Evolutionary conservation across 352 stramenopile genomes (phyloP).

Genomic region (Phytophthora lateralis): DNA sequence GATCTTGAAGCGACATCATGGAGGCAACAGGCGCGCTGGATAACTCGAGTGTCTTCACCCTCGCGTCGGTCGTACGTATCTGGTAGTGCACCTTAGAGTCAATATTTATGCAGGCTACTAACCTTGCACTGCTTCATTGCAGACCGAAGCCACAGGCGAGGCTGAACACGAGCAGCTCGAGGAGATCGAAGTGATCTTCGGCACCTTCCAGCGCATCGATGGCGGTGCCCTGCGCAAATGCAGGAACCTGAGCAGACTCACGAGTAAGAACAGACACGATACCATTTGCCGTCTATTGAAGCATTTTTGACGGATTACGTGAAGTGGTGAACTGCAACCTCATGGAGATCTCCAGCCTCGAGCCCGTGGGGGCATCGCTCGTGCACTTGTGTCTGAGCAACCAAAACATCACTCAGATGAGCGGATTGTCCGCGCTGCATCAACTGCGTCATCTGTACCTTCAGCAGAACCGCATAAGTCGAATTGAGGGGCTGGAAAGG

Average conservation of each 20-base stretch:
- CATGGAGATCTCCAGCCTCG: conserved; percentile 49
- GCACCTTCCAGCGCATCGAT: conserved; percentile 53
- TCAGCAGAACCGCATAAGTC: conserved; percentile 80
- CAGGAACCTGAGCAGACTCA: conserved; percentile 56
- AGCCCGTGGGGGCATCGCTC: conserved; percentile 63
- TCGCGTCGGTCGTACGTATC: conserved; percentile 41
- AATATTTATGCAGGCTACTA: neutral
- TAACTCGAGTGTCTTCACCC: conserved; percentile 35
- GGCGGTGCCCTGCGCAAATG: conserved; percentile 49
- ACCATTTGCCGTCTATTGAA: neutral
- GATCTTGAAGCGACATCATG: conserved; percentile 24
- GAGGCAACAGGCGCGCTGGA: conserved; percentile 2
- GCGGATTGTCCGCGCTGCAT: conserved; percentile 54
- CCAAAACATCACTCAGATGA: conserved; percentile 66
- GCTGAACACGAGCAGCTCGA: conserved; percentile 62
- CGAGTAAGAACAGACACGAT: conserved; percentile 34
- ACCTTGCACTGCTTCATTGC: neutral
- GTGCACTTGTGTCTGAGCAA: conserved; percentile 80
- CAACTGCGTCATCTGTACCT: conserved; percentile 77
- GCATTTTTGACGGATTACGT: neutral
- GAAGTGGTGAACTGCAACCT: conserved; percentile 82
- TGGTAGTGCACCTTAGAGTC: neutral
- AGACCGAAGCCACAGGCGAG: conserved; percentile 69
- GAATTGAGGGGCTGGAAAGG: conserved; percentile 78
- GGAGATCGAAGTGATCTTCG: conserved; percentile 89